Base-by-base conservation (phyloP, 2,329 filamentous ascomycete genomes). In the Rosellinia necatrix region DNA sequence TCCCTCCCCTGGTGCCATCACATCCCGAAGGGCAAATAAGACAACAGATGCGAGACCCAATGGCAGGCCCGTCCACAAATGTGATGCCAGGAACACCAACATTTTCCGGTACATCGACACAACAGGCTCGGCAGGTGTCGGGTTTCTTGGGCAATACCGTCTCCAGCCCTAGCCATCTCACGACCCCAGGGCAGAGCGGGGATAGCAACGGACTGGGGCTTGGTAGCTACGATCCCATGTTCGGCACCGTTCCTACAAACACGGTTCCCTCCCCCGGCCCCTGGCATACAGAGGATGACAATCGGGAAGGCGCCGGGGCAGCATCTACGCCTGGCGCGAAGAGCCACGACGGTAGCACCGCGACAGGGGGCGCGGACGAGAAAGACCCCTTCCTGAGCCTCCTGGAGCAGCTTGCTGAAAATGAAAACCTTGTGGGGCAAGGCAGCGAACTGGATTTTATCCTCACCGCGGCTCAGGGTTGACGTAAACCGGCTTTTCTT, bases 361-460 rank as follows among this genome's bases (percentile, higher is more conserved):
- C 75, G 2, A 79, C 78, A 1, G 76, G 72, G 0, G 69, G 75
- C 2, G 77, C 76, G 2, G 81, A 86, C 17, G 90, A 93, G 63
- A 92, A 90, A 64, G 91, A 94, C 67, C 90, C 90, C 0, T 94
- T 96, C 68, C 72, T 94, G 35, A 89, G 84, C 59, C 74, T 94
- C 37, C 75, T 94, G 30, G 90, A 94, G 70, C 90, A 94, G 73
- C 78, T 94, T 56, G 90, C 90, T 0, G 90, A 94, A 72, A 92
- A 91, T 66, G 90, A 93, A 72, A 82, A 89, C 49, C 78, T 79
- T 37, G 78, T 83, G 48, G 89, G 87, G 0, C 83, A 86, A 8
- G 88, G 87, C 10, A 87, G 82, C 62, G 90, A 93, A 68, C 75
- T 94, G 65, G 90, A 93, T 70, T 92, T 91, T 73, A 92, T 92